Evolutionary conservation across 768 basidiomycete genomes (phyloP).

Genomic region (Pisolithus orientalis): DNA sequence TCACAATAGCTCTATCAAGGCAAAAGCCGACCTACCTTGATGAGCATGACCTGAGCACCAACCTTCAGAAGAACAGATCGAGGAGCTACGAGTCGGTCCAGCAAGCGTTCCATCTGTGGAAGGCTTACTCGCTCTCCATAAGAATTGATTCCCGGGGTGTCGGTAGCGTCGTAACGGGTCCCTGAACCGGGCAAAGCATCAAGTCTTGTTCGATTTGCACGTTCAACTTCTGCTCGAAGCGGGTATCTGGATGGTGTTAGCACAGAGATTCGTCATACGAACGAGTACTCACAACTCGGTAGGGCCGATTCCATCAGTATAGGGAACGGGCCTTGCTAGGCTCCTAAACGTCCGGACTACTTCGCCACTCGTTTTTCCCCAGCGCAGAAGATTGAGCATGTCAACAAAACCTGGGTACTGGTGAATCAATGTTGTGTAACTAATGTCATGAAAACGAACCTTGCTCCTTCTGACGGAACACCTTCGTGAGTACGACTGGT

Average conservation of each 20-base stretch:
- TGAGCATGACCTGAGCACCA: conserved; percentile 83
- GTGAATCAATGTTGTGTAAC: not conserved
- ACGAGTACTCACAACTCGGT: conserved; percentile 60
- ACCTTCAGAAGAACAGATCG: conserved; percentile 44
- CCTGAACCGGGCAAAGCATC: conserved; percentile 32
- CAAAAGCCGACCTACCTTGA: conserved; percentile 42
- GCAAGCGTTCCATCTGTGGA: conserved; percentile 36
- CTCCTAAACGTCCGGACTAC: conserved; percentile 43
- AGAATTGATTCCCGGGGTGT: conserved; percentile 42
- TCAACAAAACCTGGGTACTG: conserved; percentile 55
- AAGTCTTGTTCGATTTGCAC: conserved; percentile 54
- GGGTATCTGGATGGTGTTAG: conserved; percentile 47
- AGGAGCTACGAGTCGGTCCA: conserved; percentile 60
- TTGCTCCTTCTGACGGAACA: conserved; percentile 87
- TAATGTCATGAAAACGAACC: conserved; percentile 27
- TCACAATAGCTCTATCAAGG: not conserved
- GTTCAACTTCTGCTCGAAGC: conserved; percentile 63
- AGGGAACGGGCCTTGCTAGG: conserved; percentile 52
- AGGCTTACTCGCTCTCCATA: conserved; percentile 30
- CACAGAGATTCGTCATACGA: not conserved
- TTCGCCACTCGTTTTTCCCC: conserved; percentile 49
- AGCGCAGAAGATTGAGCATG: conserved; percentile 85
- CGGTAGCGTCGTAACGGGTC: conserved; percentile 37
- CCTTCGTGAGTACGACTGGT: conserved; percentile 56
- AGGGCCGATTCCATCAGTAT: conserved; percentile 71